Percentiles rank a stretch among this genome's conserved stretches.
These are phyloP conservation scores for Kurtzmaniella cleridarum DNA, from an alignment of 805 yeast species.

Conservation along the genomic window DNA sequence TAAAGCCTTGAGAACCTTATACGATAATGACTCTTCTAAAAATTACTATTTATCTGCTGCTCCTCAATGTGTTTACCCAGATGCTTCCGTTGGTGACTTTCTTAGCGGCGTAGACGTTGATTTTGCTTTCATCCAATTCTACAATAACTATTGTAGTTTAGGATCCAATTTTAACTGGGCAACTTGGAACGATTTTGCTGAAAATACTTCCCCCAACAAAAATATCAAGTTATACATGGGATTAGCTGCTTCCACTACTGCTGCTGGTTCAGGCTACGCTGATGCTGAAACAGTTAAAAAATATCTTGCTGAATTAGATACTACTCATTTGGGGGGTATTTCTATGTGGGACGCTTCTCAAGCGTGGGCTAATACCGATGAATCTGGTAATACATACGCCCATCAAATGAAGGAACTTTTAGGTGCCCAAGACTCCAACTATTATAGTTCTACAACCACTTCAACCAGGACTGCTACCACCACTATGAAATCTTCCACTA, in stretches of 20 bases:
- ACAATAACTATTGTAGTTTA: conserved; percentile 29
- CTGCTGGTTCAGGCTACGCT: conserved; percentile 33
- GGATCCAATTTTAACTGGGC: conserved; percentile 29
- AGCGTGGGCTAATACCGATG: conserved; percentile 25
- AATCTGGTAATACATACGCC: conserved; percentile 16
- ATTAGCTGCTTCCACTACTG: conserved; percentile 26
- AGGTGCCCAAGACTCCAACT: conserved; percentile 8
- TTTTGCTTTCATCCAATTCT: conserved; percentile 36
- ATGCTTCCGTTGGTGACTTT: conserved; percentile 29
- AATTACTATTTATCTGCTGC: conserved; percentile 29
- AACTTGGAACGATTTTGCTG: conserved; percentile 30
- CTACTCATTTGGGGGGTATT: conserved; percentile 54
- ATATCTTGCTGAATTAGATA: conserved; percentile 11
- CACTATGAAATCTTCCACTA: conserved; percentile 1
- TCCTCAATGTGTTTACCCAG: conserved; percentile 37
- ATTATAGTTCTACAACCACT: conserved; percentile 4
- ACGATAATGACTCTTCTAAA: conserved; percentile 21
- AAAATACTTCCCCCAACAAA: conserved; percentile 23
- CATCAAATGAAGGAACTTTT: conserved; percentile 40
- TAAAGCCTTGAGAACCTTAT: conserved; percentile 21
- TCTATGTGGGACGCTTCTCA: conserved; percentile 83
- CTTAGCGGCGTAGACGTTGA: conserved; percentile 21
- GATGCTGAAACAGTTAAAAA: conserved; percentile 14
- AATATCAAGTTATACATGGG: conserved; percentile 28
- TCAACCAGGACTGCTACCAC: conserved; percentile 5